These are phyloP conservation scores for Turnera subulata DNA, from an alignment of 345 rosid genomes.

Conservation along the genomic window DNA sequence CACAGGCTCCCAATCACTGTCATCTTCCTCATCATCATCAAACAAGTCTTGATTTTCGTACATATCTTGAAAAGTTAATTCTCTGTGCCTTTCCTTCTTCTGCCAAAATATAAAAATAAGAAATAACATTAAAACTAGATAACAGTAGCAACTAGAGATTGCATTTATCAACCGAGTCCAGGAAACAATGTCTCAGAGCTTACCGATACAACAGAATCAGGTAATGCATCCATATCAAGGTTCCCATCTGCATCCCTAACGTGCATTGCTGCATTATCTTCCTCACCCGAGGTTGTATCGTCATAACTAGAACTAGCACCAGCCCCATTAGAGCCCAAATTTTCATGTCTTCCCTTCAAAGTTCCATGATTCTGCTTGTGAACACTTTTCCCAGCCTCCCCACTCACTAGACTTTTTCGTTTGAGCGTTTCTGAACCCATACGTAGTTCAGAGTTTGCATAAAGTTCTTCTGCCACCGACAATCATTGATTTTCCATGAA, in stretches of 20 bases:
- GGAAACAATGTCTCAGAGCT: constrained; percentile 18
- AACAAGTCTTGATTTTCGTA: constrained; percentile 41
- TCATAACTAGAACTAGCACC: constrained; percentile 19
- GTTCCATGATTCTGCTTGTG: constrained; percentile 19
- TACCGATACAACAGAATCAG: constrained; percentile 36
- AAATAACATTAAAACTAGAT: neutral
- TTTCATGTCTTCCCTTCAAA: constrained; percentile 39
- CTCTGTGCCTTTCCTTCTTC: constrained; percentile 51
- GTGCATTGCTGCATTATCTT: constrained; percentile 16
- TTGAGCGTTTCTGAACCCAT: constrained; percentile 60
- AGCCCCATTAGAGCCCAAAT: constrained; percentile 27
- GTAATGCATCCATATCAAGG: constrained; percentile 12
- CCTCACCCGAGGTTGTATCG: constrained; percentile 24
- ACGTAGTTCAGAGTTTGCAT: constrained; percentile 15
- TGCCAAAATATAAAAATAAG: constrained; percentile 16
- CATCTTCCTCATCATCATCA: constrained; percentile 73
- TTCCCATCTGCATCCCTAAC: constrained; percentile 24
- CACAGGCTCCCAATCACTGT: constrained; percentile 95
- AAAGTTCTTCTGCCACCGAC: constrained; percentile 20
- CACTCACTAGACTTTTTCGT: constrained; percentile 28
- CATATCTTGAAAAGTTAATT: constrained; percentile 71
- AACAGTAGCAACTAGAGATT: neutral
- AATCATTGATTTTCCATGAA: constrained; percentile 1
- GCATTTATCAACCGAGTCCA: no score
- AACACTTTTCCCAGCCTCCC: constrained; percentile 37